Evolutionary conservation across 306 rosid genomes (phyloP), one percentile per base, ranked within the genome.

Genomic region (Quercus wislizeni): DNA sequence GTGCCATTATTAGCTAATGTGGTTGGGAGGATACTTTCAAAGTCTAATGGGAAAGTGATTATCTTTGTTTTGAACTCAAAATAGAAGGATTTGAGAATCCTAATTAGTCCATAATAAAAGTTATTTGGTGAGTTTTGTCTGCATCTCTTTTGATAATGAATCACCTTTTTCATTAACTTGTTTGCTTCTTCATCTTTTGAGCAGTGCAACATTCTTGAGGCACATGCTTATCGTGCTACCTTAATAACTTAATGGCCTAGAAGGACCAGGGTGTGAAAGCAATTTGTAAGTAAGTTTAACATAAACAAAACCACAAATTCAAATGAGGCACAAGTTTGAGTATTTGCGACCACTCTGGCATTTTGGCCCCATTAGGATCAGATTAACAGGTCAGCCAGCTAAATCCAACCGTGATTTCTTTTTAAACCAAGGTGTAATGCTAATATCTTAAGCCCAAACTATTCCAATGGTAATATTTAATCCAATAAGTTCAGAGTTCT

Each of bases 311-410:
- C 70, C 41, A 15, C 15, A 28, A 31, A 30, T 18, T 64, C 6
- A 67, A 35, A 35, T 35, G 72, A 8, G 72, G 28, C 72, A 67
- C 25, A 46, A 13, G 28, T 3, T 35, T 67, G 51, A 4, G 51
- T 31, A 33, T 63, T 33, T 63, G 35, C 49, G 30, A 27, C 46
- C 15, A 31, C 59, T 49, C 78, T 70, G 80, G 83, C 87, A 78
- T 74, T 49, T 81, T 85, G 87, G 82, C 49, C 33, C 71, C 23
- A 68, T 67, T 84, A 80, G 75, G 86, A 84, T 82, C 77, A 73
- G 76, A 81, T 71, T 75, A 81, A 84, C 84, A 81, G 55, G 81
- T 56, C 56, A 75, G 89, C 86, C 93, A 85, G 87, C 89, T 82
- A 89, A 83, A 79, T 79, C 84, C 84, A 87, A 85, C 87, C 68